Conservation (phyloP, 1,284 basidiomycete genomes). For the Entoloma clypeatum region DNA sequence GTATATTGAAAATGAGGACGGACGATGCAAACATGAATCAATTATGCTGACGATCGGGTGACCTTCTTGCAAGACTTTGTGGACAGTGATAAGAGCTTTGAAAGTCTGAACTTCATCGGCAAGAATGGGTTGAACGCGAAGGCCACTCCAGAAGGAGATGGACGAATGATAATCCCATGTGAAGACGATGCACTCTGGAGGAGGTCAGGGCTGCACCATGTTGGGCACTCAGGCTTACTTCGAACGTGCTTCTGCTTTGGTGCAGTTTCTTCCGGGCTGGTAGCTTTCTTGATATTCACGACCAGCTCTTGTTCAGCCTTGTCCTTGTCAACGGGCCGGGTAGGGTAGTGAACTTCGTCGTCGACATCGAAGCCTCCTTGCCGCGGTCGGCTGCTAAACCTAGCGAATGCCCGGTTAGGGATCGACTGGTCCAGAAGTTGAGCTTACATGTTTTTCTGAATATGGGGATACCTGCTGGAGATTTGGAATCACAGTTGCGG, state of each 20-base stretch:
- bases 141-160: constrained; percentile 92
- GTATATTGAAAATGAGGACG: constrained; percentile 17
- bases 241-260: constrained; percentile 97
- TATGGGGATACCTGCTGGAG: background rate
- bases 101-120: constrained; percentile 96
- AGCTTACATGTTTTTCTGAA: constrained; percentile 5
- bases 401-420: constrained; percentile 8
- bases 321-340: constrained; percentile 94
- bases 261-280: constrained; percentile 86
- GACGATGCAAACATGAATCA: background rate
- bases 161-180: constrained; percentile 99
- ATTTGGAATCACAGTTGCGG: constrained; percentile 1
- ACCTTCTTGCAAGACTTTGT: constrained; percentile 94
- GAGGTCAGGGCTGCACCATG: constrained; percentile 13
- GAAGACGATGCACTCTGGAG: constrained; percentile 89
- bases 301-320: constrained; percentile 91
- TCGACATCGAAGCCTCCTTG: constrained; percentile 61
- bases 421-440: background rate
- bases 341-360: constrained; percentile 85
- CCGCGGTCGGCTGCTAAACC: constrained; percentile 37
- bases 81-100: constrained; percentile 93
- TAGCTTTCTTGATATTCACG: constrained; percentile 96
- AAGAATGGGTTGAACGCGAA: constrained; percentile 91
- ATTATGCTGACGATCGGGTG: constrained; percentile 71
- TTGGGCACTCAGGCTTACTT: constrained; percentile 54